Evolutionary conservation across 768 basidiomycete species (phyloP), one percentile per base, ranked within the genome.

Genomic region (Lactarius trivialis): DNA sequence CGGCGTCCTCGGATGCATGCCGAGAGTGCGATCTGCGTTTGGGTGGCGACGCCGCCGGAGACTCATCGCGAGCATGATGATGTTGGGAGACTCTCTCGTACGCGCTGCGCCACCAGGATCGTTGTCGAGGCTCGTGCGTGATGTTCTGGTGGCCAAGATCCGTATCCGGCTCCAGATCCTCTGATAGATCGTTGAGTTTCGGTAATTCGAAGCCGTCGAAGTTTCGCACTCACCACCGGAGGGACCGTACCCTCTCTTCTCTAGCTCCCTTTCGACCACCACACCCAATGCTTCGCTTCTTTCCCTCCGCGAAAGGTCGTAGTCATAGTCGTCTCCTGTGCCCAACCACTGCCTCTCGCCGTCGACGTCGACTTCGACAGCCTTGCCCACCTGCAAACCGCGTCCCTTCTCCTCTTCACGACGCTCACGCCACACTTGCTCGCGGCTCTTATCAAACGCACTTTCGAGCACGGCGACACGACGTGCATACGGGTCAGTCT

Each of bases 281-380:
- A 74, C 74, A 56, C 76, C 81, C 12, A 86, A 71, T 7, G 75
- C 76, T 39, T 82, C 82, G 67, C 82, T 85, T 69, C 76, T 76
- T 70, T 85, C 82, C 56, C 74, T 65, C 33, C 73, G 70, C 7
- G 69, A 68, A 21, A 81, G 71, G 3, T 77, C 80, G 70, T 81
- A 80, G 8, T 68, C 76, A 60, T 79, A 76, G 65, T 77, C 71
- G 65, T 80, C 76, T 1, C 80, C 80, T 1, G 76, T 37, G 26
- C 79, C 78, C 9, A 85, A 70, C 83, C 82, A 85, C 65, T 82
- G 81, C 64, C 76, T 73, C 63, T 80, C 79, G 0, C 76, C 79
- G 34, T 71, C 77, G 14, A 80, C 68, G n/a, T 78, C 63, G 41
- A 56, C 49, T 33, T 62, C 56, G 52, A 48, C 58, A 7, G 55